Evolutionary conservation across 2,329 filamentous ascomycete species (phyloP).

Genomic region (Colletotrichum navitas): DNA sequence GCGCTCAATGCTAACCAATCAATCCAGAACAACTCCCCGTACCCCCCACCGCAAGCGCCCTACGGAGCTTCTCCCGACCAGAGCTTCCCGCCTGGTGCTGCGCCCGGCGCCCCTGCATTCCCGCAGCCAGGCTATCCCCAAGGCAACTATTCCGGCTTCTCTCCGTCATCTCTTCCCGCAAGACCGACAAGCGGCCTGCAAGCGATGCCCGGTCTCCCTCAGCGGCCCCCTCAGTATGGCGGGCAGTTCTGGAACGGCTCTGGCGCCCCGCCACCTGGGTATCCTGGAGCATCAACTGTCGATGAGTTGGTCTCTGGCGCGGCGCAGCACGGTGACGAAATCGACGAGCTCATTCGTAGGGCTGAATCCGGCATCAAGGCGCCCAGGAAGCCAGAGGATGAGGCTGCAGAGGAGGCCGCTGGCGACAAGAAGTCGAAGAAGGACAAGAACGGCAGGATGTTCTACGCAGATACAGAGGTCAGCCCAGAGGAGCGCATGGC

Average conservation of each 20-base stretch:
- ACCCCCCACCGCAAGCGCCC: conserved; percentile 52
- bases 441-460: conserved; percentile 77
- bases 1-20: conserved; percentile 43
- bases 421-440: conserved; percentile 77
- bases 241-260: conserved; percentile 48
- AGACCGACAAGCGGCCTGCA: conserved; percentile 58
- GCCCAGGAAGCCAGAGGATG: conserved; percentile 55
- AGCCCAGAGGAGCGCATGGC: conserved; percentile 95
- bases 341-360: conserved; percentile 74
- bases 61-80: conserved; percentile 50
- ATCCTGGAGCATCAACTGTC: conserved; percentile 51
- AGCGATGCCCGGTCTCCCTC: conserved; percentile 58
- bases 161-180: conserved; percentile 59
- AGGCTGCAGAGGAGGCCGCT: conserved; percentile 53
- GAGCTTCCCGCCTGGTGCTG: conserved; percentile 49
- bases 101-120: conserved; percentile 43
- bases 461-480: conserved; percentile 83
- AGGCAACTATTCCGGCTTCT: conserved; percentile 47
- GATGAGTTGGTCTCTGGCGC: conserved; percentile 57
- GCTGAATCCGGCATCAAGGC: conserved; percentile 72
- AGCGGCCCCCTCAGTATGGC: conserved; percentile 58
- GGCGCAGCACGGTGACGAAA: conserved; percentile 66
- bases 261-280: conserved; percentile 46
- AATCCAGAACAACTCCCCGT: conserved; percentile 55
- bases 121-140: conserved; percentile 35